Evolutionary conservation across 257 asterid species (phyloP).

Genomic region (Verbascum thapsus): DNA sequence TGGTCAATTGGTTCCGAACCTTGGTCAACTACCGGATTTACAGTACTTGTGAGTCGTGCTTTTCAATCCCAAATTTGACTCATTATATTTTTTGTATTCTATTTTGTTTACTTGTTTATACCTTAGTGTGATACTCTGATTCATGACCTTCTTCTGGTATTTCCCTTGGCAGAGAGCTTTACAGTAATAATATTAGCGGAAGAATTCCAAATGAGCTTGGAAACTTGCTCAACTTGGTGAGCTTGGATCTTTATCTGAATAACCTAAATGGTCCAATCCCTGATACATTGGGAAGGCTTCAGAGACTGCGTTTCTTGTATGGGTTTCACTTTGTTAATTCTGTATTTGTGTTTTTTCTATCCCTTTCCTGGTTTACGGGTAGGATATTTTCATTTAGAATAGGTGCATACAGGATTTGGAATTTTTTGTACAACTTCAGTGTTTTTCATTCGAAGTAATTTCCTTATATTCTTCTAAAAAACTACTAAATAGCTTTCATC

Average conservation of each 20-base stretch:
- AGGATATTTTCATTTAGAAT: slow-evolving; percentile 18
- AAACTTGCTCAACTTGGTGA: slow-evolving; percentile 87
- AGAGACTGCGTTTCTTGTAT: slow-evolving; percentile 84
- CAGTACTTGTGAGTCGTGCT: slow-evolving; percentile 82
- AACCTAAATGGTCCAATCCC: slow-evolving; percentile 76
- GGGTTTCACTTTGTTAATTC: slow-evolving; percentile 32
- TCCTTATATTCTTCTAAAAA: neutral
- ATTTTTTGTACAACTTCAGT: slow-evolving; percentile 1
- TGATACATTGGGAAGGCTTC: slow-evolving; percentile 67
- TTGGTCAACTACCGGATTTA: slow-evolving; percentile 70
- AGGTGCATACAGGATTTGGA: slow-evolving; percentile 6
- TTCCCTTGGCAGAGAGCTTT: slow-evolving; percentile 75
- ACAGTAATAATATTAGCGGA: slow-evolving; percentile 87
- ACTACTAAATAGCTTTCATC: neutral
- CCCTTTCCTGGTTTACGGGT: slow-evolving; percentile 12
- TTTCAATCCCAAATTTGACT: slow-evolving; percentile 16
- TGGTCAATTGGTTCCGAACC: slow-evolving; percentile 86
- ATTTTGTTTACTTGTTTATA: neutral
- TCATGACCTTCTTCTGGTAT: neutral
- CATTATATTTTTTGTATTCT: neutral
- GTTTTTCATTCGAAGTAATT: slow-evolving; percentile 5
- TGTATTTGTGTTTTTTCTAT: slow-evolving; percentile 1
- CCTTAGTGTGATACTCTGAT: neutral
- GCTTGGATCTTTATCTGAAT: slow-evolving; percentile 97
- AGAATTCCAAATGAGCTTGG: slow-evolving; percentile 85